Conservation (phyloP, 73 alveolate species). For the Symbiodinium natans region DNA sequence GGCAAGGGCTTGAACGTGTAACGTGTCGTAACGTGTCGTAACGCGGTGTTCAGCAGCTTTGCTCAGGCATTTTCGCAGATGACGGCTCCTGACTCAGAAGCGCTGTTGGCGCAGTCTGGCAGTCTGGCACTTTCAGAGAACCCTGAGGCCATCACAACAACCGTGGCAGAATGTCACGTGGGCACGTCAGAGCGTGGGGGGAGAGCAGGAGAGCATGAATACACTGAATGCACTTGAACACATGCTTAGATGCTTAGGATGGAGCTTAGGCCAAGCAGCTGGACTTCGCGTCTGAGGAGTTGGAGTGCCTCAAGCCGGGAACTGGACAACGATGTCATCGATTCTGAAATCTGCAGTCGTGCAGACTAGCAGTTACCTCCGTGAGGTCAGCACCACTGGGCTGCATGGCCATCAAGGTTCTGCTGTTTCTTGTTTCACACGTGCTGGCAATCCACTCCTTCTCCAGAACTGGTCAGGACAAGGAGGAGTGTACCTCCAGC, state of each 20-base stretch:
- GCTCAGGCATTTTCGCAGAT: neutral
- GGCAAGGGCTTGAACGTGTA: no score
- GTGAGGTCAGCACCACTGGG: neutral
- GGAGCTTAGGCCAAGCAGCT: neutral
- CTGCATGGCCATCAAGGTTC: neutral
- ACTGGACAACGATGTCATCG: no score
- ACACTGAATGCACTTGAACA: no score
- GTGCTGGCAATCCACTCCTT: no score
- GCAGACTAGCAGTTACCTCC: no score
- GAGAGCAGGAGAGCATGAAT: neutral
- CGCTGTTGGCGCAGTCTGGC: neutral
- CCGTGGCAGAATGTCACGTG: constrained; percentile 64
- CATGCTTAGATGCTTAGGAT: no score
- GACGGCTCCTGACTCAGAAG: neutral
- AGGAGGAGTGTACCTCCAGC: neutral
- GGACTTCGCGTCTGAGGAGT: neutral
- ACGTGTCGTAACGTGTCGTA: no score
- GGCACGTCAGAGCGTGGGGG: neutral
- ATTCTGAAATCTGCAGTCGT: no score
- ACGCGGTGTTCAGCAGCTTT: no score
- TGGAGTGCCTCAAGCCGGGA: neutral
- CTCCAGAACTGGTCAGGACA: neutral
- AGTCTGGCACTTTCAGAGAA: neutral
- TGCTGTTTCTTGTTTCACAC: no score
- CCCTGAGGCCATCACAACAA: constrained; percentile 46